A percentile compares a stretch with the other conserved stretches of the same genome.
Conservation (phyloP, 805 yeast species). For the Schizosaccharomyces cryophilus region DNA sequence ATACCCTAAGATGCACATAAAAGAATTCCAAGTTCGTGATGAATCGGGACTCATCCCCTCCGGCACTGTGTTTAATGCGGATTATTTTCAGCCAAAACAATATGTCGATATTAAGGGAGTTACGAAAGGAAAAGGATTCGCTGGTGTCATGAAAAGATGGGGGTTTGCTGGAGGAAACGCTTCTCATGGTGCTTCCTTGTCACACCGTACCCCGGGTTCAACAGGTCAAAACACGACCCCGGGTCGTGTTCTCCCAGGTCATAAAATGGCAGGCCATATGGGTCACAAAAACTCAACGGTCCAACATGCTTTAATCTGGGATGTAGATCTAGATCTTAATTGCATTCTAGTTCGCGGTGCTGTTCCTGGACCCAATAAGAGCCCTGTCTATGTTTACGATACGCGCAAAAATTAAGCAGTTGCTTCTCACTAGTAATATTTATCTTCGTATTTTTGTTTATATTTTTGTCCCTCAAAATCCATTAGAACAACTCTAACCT, state of each 20-base stretch:
- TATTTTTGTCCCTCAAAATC: too few species aligned
- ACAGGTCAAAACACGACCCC: constrained; percentile 91
- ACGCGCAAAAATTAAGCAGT: constrained; percentile 22
- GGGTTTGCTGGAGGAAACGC: constrained; percentile 75
- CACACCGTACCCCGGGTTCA: constrained; percentile 93
- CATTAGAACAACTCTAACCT: too few species aligned
- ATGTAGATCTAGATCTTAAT: constrained; percentile 60
- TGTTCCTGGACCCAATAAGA: constrained; percentile 70
- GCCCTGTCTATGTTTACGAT: constrained; percentile 53
- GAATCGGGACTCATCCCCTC: constrained; percentile 41
- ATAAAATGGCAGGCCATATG: constrained; percentile 96
- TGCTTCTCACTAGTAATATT: not conserved
- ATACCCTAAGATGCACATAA: constrained; percentile 52
- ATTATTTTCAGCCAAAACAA: constrained; percentile 65
- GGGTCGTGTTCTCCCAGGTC: constrained; percentile 87
- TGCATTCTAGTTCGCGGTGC: constrained; percentile 57
- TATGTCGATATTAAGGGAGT: constrained; percentile 55
- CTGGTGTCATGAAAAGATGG: constrained; percentile 94
- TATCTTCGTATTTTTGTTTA: not conserved
- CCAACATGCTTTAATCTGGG: constrained; percentile 51
- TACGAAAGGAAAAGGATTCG: constrained; percentile 86
- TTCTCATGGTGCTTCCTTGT: constrained; percentile 80
- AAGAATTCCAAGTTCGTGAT: constrained; percentile 58
- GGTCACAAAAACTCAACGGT: constrained; percentile 55
- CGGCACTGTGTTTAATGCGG: constrained; percentile 61